These are phyloP conservation scores for Salix exigua DNA, from an alignment of 345 rosid genomes.

Conservation along the genomic window DNA sequence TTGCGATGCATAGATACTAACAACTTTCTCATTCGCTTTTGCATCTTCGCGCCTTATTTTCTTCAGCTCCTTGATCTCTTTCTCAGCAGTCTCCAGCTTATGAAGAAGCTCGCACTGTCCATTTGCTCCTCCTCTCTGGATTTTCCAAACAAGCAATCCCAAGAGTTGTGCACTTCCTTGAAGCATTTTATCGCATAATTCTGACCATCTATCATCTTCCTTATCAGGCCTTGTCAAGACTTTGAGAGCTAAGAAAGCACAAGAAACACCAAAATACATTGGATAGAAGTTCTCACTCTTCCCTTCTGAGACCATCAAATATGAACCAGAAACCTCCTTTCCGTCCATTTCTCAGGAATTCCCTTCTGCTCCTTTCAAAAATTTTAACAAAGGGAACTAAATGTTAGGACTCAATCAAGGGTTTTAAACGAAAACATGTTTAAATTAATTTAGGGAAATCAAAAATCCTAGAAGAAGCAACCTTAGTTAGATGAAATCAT, in stretches of 20 bases:
- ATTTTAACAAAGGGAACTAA: constrained; percentile 10
- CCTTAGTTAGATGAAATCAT: not conserved
- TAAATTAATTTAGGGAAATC: not conserved
- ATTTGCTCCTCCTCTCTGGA: constrained; percentile 43
- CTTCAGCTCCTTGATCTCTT: constrained; percentile 57
- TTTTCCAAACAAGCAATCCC: constrained; percentile 66
- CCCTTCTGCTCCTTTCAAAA: constrained; percentile 27
- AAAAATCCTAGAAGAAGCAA: not conserved
- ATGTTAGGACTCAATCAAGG: constrained; percentile 4
- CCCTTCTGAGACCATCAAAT: constrained; percentile 25
- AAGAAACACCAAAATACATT: constrained; percentile 64
- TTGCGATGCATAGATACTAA: constrained; percentile 71
- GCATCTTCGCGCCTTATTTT: constrained; percentile 71
- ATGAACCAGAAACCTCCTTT: constrained; percentile 26
- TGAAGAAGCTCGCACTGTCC: constrained; percentile 33
- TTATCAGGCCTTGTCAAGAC: constrained; percentile 35
- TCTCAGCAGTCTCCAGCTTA: constrained; percentile 52
- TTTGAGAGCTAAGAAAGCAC: constrained; percentile 53
- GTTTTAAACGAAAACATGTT: not conserved
- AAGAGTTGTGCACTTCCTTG: constrained; percentile 60
- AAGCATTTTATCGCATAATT: constrained; percentile 49
- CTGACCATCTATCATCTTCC: constrained; percentile 53
- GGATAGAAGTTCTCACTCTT: constrained; percentile 43
- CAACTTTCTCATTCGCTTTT: constrained; percentile 91
- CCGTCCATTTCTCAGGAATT: constrained; percentile 39